Base-by-base conservation (phyloP, 2,329 filamentous ascomycete species). In the Bipolaris sorokiniana region DNA sequence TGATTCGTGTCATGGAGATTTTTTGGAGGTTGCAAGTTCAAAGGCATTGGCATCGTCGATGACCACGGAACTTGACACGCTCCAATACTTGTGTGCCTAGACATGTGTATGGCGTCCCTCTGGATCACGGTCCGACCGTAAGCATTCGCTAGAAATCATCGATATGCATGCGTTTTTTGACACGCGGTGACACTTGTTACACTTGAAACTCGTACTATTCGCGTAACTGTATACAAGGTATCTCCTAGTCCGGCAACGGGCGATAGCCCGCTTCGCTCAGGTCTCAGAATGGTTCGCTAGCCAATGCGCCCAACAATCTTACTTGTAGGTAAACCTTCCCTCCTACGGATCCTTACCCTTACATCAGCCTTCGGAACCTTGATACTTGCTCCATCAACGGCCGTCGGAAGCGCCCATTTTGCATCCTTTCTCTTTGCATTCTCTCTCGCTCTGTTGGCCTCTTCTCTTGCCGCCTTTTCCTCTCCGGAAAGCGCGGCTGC, bases 311-410 rank as follows among this genome's bases (percentile, higher is more conserved):
- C 42, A 42, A 52, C 38, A 52, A 57, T 45, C 57, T 57, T 62
- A n/a, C 53, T 54, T 16, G 28, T 42, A 36, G 63, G 63, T 37
- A 65, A 48, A 22, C 61, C 66, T 56, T 76, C 69, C 50, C 72
- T 63, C 56, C 78, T 74, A 49, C 76, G 81, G 50, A 89, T 77
- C 69, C 81, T 82, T 3, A 86, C 86, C 50, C 81, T 79, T 7
- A 85, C 74, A 64, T 86, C 82, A 13, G 76, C 76, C 42, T 72
- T 78, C 9, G 85, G 85, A 54, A 79, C 75, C 63, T 80, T 82
- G 13, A 84, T 81, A 51, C 78, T 81, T 5, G 80, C 81, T 20
- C 68, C 61, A 77, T 79, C 64, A 68, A 77, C 66, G 80, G 78
- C 38, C 72, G 75, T 60, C 0, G 86, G 86, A 41, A 87, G 76